Evolutionary conservation across 352 stramenopile species (phyloP).

Genomic region (Phytophthora europaea): DNA sequence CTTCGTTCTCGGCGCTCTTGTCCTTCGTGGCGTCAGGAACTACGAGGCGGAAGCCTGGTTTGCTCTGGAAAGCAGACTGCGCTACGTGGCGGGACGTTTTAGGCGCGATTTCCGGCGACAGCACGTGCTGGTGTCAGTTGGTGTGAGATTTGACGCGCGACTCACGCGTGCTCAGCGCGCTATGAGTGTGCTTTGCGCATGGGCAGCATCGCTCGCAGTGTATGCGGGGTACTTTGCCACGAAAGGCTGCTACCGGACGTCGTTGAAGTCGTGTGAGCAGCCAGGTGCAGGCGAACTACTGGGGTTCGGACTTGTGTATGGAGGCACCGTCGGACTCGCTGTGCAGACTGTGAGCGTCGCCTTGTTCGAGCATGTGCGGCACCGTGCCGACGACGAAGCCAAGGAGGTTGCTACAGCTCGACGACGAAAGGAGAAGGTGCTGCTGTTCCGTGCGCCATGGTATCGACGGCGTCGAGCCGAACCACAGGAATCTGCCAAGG

Average conservation of each 20-base stretch:
- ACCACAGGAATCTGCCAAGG: background rate
- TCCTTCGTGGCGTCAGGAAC: constrained; percentile 44
- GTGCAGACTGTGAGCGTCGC: constrained; percentile 44
- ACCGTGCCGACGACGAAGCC: constrained; percentile 73
- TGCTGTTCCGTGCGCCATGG: constrained; percentile 58
- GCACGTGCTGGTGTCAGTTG: constrained; percentile 67
- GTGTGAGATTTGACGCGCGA: constrained; percentile 61
- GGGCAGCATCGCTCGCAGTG: constrained; percentile 56
- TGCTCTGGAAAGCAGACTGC: constrained; percentile 56
- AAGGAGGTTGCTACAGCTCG: constrained; percentile 59
- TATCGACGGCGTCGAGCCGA: constrained; percentile 25
- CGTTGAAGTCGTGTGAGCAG: constrained; percentile 72
- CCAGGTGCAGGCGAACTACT: constrained; percentile 53
- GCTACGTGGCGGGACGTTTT: constrained; percentile 67
- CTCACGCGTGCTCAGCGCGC: constrained; percentile 69
- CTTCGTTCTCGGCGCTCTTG: constrained; percentile 23
- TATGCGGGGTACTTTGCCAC: constrained; percentile 62
- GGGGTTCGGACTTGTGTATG: constrained; percentile 67
- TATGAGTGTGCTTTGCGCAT: constrained; percentile 54
- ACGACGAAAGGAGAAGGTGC: constrained; percentile 82
- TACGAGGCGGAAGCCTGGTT: constrained; percentile 59
- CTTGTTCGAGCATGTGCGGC: constrained; percentile 70
- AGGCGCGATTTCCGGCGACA: constrained; percentile 46
- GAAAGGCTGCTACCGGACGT: constrained; percentile 65
- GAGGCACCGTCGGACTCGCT: constrained; percentile 51